phyloP scores from a whole-genome alignment of 2,329 filamentous ascomycete genomes.

The Sporothrix sp. region DNA sequence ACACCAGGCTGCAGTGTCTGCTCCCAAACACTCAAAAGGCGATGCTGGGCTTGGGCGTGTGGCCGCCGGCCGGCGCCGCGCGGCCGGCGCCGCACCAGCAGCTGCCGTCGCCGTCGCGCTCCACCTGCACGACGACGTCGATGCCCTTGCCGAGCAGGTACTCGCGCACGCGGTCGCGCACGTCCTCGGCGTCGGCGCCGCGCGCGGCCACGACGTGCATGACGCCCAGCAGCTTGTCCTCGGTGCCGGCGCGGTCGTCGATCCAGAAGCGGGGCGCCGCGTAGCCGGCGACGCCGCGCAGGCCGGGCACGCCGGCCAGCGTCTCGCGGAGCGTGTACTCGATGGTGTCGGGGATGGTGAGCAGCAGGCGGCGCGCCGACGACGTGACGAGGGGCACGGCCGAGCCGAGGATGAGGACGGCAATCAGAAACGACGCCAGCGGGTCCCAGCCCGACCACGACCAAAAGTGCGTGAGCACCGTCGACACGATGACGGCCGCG shows the following conservation, averaged over 20 bases:
- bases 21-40: background rate
- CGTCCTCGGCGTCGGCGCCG: constrained; percentile 68
- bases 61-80: constrained; percentile 20
- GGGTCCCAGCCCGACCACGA: constrained; percentile 94
- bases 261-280: constrained; percentile 87
- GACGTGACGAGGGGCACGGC: constrained; percentile 80
- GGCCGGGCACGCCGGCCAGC: constrained; percentile 68
- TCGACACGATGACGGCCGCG: constrained; percentile 87
- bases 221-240: constrained; percentile 61
- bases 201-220: constrained; percentile 75
- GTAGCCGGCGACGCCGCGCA: constrained; percentile 79
- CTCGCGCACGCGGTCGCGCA: constrained; percentile 62
- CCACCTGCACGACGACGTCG: constrained; percentile 79
- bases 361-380: constrained; percentile 70
- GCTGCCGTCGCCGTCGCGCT: constrained; percentile 63
- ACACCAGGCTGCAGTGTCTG: too few relatives aligned
- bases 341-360: constrained; percentile 73
- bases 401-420: constrained; percentile 84
- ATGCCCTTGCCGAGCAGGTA: constrained; percentile 64
- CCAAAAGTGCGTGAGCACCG: constrained; percentile 73
- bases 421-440: constrained; percentile 86
- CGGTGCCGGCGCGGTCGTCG: constrained; percentile 55
- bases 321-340: constrained; percentile 86
- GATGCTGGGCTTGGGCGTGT: constrained; percentile 11
- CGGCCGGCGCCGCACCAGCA: constrained; percentile 50